Evolutionary conservation across 148 eudicot species (phyloP).

Genomic region (Heliamphora exappendiculata): DNA sequence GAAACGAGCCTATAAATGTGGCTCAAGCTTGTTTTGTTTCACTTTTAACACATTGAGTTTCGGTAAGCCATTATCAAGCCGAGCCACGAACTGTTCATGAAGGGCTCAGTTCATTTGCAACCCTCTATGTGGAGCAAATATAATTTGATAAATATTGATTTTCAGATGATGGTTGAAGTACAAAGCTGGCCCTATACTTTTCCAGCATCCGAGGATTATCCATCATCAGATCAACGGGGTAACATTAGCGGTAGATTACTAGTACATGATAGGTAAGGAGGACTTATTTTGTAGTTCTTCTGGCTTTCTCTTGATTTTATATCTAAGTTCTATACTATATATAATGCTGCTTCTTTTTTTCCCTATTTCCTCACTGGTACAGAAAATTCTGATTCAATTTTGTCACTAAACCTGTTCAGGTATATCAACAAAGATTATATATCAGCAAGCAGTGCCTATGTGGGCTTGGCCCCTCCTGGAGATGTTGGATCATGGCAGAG

Average conservation of each 20-base stretch:
- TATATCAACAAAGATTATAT: slow-evolving; percentile 33
- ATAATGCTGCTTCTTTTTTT: background rate
- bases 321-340: too few species aligned
- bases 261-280: slow-evolving; percentile 49
- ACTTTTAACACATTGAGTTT: too few species aligned
- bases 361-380: background rate
- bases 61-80: too few species aligned
- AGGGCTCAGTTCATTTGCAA: too few species aligned
- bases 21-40: too few species aligned
- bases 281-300: background rate
- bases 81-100: too few species aligned
- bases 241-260: slow-evolving; percentile 56
- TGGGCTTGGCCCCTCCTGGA: slow-evolving; percentile 91
- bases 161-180: slow-evolving; percentile 45
- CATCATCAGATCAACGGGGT: slow-evolving; percentile 62
- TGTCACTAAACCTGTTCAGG: slow-evolving; percentile 22
- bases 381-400: background rate
- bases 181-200: slow-evolving; percentile 84
- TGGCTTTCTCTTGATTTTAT: background rate
- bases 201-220: slow-evolving; percentile 73
- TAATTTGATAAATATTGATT: background rate
- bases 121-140: too few species aligned
- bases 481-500: slow-evolving; percentile 87
- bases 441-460: slow-evolving; percentile 57
- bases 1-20: too few species aligned